Percentiles rank a stretch among this genome's conserved stretches.
phyloP scores from a whole-genome alignment of 768 basidiomycete genomes.

The Hygrophoropsis aurantiaca region DNA sequence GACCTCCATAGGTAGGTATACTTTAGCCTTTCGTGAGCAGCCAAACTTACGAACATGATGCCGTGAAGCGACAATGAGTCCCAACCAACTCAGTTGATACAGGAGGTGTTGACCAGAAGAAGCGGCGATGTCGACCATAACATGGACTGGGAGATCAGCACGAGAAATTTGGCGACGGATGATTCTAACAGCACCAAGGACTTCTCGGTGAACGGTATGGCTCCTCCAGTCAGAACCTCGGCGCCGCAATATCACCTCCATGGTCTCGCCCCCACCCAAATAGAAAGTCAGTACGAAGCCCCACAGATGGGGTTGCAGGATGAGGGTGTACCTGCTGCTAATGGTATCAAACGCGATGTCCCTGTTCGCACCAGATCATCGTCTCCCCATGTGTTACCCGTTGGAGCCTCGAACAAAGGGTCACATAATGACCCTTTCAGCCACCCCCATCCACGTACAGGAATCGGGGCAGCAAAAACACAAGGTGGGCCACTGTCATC shows the following conservation, averaged over 20 bases:
- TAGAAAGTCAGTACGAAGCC: constrained; percentile 32
- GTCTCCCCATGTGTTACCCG: constrained; percentile 25
- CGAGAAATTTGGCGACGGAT: constrained; percentile 9
- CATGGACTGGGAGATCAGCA: constrained; percentile 11
- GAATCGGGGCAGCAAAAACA: constrained; percentile 26
- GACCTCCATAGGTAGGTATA: no score
- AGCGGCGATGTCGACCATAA: constrained; percentile 13
- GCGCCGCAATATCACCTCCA: constrained; percentile 56
- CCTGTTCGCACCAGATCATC: constrained; percentile 10
- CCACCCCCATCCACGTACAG: constrained; percentile 24
- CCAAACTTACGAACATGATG: constrained; percentile 1
- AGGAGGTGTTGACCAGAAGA: constrained; percentile 40
- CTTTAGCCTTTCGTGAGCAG: no score
- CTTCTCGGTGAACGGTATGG: constrained; percentile 41
- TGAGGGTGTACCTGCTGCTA: constrained; percentile 41
- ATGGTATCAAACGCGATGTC: constrained; percentile 16
- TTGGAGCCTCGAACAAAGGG: constrained; percentile 21
- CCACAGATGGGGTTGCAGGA: constrained; percentile 49
- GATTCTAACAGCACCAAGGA: constrained; percentile 31
- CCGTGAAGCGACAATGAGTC: constrained; percentile 45
- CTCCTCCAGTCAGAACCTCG: constrained; percentile 28
- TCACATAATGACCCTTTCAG: constrained; percentile 25
- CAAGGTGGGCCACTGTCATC: constrained; percentile 29
- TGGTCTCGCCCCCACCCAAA: constrained; percentile 55
- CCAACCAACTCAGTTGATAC: constrained; percentile 56